phyloP scores from a whole-genome alignment of 305 asterid species.

The Nicotiana rustica region DNA sequence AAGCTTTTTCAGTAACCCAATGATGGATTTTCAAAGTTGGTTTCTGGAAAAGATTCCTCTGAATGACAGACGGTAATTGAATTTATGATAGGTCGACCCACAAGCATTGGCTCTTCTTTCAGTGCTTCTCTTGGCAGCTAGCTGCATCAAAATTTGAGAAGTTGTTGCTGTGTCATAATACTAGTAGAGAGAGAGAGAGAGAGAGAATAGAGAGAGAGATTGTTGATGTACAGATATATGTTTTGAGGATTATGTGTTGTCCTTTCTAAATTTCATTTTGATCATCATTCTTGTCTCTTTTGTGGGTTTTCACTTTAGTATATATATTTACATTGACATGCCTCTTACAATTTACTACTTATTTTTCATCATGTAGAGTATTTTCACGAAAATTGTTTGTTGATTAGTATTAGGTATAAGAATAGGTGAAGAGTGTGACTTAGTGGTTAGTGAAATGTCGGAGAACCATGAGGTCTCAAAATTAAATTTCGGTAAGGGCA shows the following conservation, averaged over 20 bases:
- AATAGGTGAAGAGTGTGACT: too few species aligned
- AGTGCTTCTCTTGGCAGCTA: conserved; percentile 43
- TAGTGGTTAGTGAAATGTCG: too few species aligned
- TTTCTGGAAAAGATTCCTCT: conserved; percentile 59
- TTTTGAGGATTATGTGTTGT: conserved; percentile 39
- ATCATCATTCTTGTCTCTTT: conserved; percentile 39
- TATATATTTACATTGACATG: conserved; percentile 32
- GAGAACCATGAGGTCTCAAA: too few species aligned
- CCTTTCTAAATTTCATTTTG: conserved; percentile 42
- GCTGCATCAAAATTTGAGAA: conserved; percentile 39
- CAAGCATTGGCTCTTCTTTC: conserved; percentile 48
- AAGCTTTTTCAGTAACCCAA: conserved; percentile 43
- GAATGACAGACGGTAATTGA: conserved; percentile 43
- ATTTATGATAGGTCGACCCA: conserved; percentile 42
- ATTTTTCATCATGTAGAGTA: neutral
- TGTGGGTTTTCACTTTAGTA: conserved; percentile 21
- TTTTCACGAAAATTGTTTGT: neutral
- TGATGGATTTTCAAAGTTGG: conserved; percentile 47
- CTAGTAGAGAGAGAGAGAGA: conserved; percentile 35
- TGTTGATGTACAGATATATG: conserved; percentile 53
- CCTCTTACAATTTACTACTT: conserved; percentile 36
- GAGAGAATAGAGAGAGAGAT: conserved; percentile 18
- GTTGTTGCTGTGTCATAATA: conserved; percentile 30
- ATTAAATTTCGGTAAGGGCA: too few species aligned
- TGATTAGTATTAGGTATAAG: neutral